Base-by-base conservation (phyloP, 495 filamentous ascomycete species). In the Jackrogersella multiformis region DNA sequence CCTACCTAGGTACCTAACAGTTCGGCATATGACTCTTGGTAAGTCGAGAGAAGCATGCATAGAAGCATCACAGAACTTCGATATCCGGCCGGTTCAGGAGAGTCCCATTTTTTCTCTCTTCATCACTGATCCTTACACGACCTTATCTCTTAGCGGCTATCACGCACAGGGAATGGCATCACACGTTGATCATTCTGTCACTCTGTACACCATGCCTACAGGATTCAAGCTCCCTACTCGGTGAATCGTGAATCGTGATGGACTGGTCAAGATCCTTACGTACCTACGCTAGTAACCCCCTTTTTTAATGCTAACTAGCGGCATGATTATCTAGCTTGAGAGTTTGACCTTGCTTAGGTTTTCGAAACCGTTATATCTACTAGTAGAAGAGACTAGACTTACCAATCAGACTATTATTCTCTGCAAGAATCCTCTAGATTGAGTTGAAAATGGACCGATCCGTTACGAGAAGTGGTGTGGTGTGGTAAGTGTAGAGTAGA, bases 21-120 rank as follows among this genome's bases (percentile, higher is more conserved):
- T 6, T 38, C 13, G 9, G 51, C 60, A 63, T 63, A 41, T 48
- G 51, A 63, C 36, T 32, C 26, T 49, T 16, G 30, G 36, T 20
- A 44, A 24, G 39, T 53, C 18, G 46, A 48, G 28, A 36, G 61
- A 65, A 70, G 44, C 38, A 66, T 70, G 67, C 61, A 70, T 69
- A 56, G 61, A 69, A 69, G 66, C 56, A 57, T 61, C 56, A 24
- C 42, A 54, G 56, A 69, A 69, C 49, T 49, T 44, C 41, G 26
- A 55, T 26, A 39, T 32, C 24, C 34, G 34, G 8, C 56, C 23
- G 16, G 18, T 42, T 61, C 26, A 38, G 34, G 49, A 44, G 39
- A 8, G 20, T 26, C 18, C 28, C 35, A 44, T 7, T 8, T 35
- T 52, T 35, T 35, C n/a, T n/a, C n/a, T n/a, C n/a, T 42, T 15